Percentiles rank a stretch among this genome's conserved stretches.
phyloP scores from a whole-genome alignment of 768 basidiomycete species.

The Trametes punicea region DNA sequence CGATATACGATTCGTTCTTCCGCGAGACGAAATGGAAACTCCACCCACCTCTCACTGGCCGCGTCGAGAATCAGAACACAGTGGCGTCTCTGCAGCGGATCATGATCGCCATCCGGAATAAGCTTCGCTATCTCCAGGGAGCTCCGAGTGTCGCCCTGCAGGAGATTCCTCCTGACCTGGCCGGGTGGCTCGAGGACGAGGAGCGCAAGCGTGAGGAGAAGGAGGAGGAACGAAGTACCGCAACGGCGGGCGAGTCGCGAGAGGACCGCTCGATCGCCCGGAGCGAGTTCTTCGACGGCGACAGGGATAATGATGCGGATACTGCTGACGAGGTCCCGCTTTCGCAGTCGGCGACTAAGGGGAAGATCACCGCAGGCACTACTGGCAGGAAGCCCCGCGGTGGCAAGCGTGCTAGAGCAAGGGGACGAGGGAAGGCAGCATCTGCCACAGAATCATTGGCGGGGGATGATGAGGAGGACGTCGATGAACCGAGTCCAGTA shows the following conservation, averaged over 20 bases:
- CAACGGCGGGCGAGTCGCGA: slow-evolving; percentile 53
- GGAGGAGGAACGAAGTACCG: slow-evolving; percentile 63
- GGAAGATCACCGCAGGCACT: slow-evolving; percentile 22
- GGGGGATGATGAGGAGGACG: slow-evolving; percentile 41
- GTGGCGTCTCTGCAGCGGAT: slow-evolving; percentile 81
- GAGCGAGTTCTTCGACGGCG: slow-evolving; percentile 75
- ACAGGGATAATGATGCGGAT: slow-evolving; percentile 59
- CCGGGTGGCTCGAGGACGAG: slow-evolving; percentile 71
- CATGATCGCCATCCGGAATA: slow-evolving; percentile 79
- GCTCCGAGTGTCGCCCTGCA: slow-evolving; percentile 97
- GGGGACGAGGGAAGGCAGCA: slow-evolving; percentile 28
- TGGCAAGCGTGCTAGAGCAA: slow-evolving; percentile 31
- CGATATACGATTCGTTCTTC: slow-evolving; percentile 92
- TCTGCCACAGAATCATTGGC: slow-evolving; percentile 27
- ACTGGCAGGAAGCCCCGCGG: slow-evolving; percentile 25
- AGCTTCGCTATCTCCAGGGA: slow-evolving; percentile 88
- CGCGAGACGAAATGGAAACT: slow-evolving; percentile 88
- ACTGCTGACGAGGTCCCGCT: slow-evolving; percentile 23
- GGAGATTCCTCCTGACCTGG: slow-evolving; percentile 91
- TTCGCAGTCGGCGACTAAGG: slow-evolving; percentile 29
- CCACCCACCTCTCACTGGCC: slow-evolving; percentile 87
- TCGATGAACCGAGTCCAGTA: slow-evolving; percentile 32
- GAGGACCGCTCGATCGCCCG: slow-evolving; percentile 48
- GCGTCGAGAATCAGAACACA: slow-evolving; percentile 92
- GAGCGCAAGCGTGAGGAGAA: slow-evolving; percentile 64